A percentile compares a stretch with the other conserved stretches of the same genome.
Conservation (phyloP, 768 basidiomycete genomes). For the Russula griseocarnosa region DNA sequence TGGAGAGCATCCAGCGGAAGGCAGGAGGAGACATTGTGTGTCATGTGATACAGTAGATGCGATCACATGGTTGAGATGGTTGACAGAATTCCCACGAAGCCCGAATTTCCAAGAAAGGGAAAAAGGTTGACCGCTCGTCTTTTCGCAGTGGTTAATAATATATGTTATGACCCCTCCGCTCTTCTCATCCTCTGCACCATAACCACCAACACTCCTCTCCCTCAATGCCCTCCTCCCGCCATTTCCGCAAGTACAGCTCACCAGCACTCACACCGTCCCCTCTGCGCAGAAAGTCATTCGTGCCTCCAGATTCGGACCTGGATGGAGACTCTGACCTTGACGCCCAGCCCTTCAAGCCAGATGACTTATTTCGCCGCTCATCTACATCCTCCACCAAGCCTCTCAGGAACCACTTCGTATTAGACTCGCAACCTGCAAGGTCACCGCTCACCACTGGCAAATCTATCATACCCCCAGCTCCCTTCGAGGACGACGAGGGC, state of each 20-base stretch:
- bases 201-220: neutral
- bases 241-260: slow-evolving; percentile 14
- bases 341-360: slow-evolving; percentile 9
- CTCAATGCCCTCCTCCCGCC: slow-evolving; percentile 18
- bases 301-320: slow-evolving; percentile 18
- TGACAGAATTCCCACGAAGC: slow-evolving; percentile 26
- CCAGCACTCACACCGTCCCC: slow-evolving; percentile 27
- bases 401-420: slow-evolving; percentile 1
- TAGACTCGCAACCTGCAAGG: neutral
- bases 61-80: slow-evolving; percentile 26
- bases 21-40: neutral
- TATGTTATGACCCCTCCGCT: slow-evolving; percentile 13
- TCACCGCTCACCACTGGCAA: slow-evolving; percentile 6
- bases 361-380: slow-evolving; percentile 24
- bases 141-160: slow-evolving; percentile 4
- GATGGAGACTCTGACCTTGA: slow-evolving; percentile 22
- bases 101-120: neutral
- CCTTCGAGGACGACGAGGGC: slow-evolving; percentile 26
- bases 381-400: slow-evolving; percentile 8
- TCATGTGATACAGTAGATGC: slow-evolving; percentile 21
- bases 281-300: slow-evolving; percentile 25
- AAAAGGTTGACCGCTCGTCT: slow-evolving; percentile 10
- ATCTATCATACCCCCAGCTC: slow-evolving; percentile 4
- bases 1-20: slow-evolving; percentile 20
- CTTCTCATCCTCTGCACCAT: neutral